Evolutionary conservation across 2,329 filamentous ascomycete genomes (phyloP).

Genomic region (Arthrobotrys iridis): DNA sequence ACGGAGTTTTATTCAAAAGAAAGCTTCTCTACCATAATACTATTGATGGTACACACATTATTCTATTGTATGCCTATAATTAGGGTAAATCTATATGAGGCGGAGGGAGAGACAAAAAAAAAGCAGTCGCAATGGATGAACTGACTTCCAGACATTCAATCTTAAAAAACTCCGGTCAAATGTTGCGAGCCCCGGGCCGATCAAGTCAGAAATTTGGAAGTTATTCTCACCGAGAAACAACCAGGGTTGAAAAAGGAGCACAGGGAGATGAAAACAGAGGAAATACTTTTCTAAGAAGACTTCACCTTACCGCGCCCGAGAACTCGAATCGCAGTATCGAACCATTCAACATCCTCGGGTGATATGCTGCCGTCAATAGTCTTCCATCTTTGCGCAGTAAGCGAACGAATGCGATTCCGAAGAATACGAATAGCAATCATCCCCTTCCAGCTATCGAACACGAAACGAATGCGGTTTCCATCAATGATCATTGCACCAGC

Average conservation of each 20-base stretch:
- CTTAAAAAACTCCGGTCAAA: not conserved
- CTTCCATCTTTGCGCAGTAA: slow-evolving; percentile 37
- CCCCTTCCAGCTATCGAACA: slow-evolving; percentile 86
- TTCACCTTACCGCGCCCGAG: slow-evolving; percentile 35
- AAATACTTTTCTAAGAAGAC: not conserved
- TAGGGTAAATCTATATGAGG: too few species aligned
- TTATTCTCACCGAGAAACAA: not conserved
- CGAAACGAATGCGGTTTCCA: slow-evolving; percentile 84
- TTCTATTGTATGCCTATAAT: too few species aligned
- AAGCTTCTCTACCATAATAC: too few species aligned
- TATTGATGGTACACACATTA: too few species aligned
- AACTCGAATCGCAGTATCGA: slow-evolving; percentile 44
- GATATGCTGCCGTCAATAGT: slow-evolving; percentile 28
- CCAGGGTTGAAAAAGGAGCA: not conserved
- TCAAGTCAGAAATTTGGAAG: not conserved
- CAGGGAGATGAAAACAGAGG: not conserved
- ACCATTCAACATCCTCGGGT: slow-evolving; percentile 37
- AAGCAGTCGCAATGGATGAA: too few species aligned
- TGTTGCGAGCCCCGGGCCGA: too few species aligned
- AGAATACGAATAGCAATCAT: slow-evolving; percentile 89
- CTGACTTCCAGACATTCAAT: too few species aligned
- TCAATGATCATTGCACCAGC: slow-evolving; percentile 82
- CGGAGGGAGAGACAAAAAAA: too few species aligned
- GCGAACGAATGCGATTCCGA: slow-evolving; percentile 64
- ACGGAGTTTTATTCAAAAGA: too few species aligned